A percentile compares a stretch with the other conserved stretches of the same genome.
phyloP scores from a whole-genome alignment of 2,329 filamentous ascomycete species.

The Ophidiomyces ophidiicola region DNA sequence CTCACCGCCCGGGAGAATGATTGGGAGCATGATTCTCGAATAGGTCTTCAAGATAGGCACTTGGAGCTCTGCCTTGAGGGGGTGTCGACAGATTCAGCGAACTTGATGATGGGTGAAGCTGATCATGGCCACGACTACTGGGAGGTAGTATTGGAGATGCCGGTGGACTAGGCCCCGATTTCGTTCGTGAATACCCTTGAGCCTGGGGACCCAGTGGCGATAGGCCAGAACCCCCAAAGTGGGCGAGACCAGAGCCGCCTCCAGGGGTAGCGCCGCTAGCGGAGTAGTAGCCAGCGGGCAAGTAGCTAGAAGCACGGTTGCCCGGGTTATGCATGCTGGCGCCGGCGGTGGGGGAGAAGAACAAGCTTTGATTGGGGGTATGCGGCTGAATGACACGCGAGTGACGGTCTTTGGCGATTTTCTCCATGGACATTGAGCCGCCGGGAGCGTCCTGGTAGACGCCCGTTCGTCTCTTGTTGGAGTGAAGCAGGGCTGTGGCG shows the following conservation, averaged over 20 bases:
- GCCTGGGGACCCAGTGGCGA: conserved; percentile 51
- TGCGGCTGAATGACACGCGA: conserved; percentile 30
- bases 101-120: conserved; percentile 37
- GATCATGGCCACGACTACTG: conserved; percentile 30
- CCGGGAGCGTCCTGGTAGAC: conserved; percentile 21
- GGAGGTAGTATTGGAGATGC: conserved; percentile 49
- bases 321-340: conserved; percentile 42
- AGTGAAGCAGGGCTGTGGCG: conserved; percentile 45
- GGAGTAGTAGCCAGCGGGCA: conserved; percentile 86
- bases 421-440: conserved; percentile 44
- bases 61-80: conserved; percentile 62
- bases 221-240: conserved; percentile 40
- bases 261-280: conserved; percentile 46
- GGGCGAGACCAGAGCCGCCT: conserved; percentile 25
- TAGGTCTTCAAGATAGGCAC: conserved; percentile 79
- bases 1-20: conserved; percentile 14
- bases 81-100: conserved; percentile 53
- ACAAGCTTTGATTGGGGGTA: conserved; percentile 59
- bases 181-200: conserved; percentile 39
- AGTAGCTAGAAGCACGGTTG: conserved; percentile 62
- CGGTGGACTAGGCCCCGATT: conserved; percentile 46
- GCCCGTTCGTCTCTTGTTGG: conserved; percentile 29
- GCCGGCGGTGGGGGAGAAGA: conserved; percentile 87
- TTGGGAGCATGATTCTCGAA: conserved; percentile 66
- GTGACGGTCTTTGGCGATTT: conserved; percentile 31